Base-by-base conservation (phyloP, 345 rosid species). In the Gossypium herbaceum region DNA sequence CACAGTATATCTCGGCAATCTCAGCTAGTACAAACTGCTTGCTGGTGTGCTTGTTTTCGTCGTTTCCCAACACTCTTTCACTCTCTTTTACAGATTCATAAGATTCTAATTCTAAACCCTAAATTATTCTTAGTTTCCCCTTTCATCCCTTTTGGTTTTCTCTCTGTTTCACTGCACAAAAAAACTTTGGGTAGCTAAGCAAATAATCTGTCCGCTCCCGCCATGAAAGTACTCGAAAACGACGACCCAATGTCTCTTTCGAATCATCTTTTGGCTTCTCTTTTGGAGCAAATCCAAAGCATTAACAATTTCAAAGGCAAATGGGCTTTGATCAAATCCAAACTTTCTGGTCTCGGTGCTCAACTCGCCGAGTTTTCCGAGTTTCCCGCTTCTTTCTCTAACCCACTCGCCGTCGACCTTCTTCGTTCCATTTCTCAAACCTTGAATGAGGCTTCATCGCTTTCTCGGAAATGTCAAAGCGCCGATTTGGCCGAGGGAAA, bases 401-500 rank as follows among this genome's bases (percentile, higher is more conserved):
- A 86, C 81, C 75, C 88, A 0, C 91, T 94, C 19, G 76, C 84
- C 34, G 54, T 86, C 27, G 95, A 90, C 80, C 94, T 91, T 43
- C 84, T 92, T 13, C 45, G 29, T 52, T 81, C 97, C 41, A 73
- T 88, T 43, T 76, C 86, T 1, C 79, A 69, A 44, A 81, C 97
- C 22, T 82, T 94, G 3, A 64, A 72, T 64, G 91, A 82, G 45
- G 91, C 95, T 10, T 72, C 84, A 19, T 65, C 80, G 15, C 78
- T 90, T 1, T 88, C 91, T 51, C 62, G 72, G 47, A 86, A 84
- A 56, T 94, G 97, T 27, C 84, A 85, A 34, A 65, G 76, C 9
- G 48, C 81, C n/a, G 82, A 80, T 78, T 87, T 92, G 59, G 56
- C 86, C 9, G 86, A 90, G 48, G 97, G 97, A 4, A 94, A 94